Conservation (phyloP, 1,284 basidiomycete species). For the Fomitopsis schrenkii region DNA sequence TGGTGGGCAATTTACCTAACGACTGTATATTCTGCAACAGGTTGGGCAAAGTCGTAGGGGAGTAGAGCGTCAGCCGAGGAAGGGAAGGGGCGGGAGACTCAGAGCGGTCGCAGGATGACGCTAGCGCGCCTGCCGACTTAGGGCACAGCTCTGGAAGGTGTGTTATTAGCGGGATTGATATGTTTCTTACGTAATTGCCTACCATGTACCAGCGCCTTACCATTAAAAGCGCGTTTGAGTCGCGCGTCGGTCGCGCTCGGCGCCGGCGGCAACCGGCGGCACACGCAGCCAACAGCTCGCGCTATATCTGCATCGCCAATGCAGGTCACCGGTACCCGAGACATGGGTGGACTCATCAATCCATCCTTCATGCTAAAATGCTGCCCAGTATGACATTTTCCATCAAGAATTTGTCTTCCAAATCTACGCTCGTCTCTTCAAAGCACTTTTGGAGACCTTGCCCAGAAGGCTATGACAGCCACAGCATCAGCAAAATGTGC, state of each 20-base stretch:
- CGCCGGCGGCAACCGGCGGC: too few species aligned
- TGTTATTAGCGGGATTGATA: not conserved
- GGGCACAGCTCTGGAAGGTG: not conserved
- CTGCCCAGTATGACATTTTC: too few species aligned
- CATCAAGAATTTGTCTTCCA: too few species aligned
- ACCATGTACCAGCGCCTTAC: not conserved
- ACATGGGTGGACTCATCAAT: too few species aligned
- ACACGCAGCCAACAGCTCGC: too few species aligned
- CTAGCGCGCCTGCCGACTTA: slow-evolving; percentile 1
- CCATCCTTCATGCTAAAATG: too few species aligned
- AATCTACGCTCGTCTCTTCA: too few species aligned
- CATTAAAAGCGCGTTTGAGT: not conserved
- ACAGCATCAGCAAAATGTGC: too few species aligned
- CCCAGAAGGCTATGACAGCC: too few species aligned
- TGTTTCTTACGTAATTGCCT: not conserved
- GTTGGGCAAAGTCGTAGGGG: not conserved
- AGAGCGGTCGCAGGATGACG: not conserved
- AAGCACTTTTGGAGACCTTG: too few species aligned
- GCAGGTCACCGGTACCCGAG: too few species aligned
- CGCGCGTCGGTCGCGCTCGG: not conserved
- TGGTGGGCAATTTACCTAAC: slow-evolving; percentile 17
- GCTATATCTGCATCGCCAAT: too few species aligned
- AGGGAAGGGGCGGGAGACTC: not conserved
- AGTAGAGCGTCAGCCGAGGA: not conserved
- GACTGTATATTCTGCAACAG: slow-evolving; percentile 2